Evolutionary conservation across 2,329 filamentous ascomycete genomes (phyloP).

Genomic region (Geosmithia flava): DNA sequence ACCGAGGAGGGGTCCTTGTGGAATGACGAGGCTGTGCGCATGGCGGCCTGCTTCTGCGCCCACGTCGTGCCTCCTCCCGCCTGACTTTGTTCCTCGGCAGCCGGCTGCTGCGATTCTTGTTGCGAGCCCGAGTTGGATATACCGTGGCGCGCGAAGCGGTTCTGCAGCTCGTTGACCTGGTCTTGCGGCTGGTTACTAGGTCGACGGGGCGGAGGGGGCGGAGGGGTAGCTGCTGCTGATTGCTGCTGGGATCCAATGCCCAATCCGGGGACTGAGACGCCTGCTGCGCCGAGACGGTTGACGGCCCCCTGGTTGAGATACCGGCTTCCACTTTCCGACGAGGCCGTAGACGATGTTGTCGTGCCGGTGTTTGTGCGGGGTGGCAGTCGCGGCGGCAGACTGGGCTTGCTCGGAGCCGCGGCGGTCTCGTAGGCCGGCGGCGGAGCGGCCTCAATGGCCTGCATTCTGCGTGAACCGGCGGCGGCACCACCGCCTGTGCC

Average conservation of each 20-base stretch:
- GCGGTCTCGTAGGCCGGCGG: conserved; percentile 16
- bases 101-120: background rate
- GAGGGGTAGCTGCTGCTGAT: conserved; percentile 10
- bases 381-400: conserved; percentile 57
- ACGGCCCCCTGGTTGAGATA: conserved; percentile 43
- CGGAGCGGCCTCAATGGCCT: conserved; percentile 7
- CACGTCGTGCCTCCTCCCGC: conserved; percentile 42
- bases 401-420: conserved; percentile 29
- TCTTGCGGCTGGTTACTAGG: conserved; percentile 1
- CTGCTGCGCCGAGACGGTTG: conserved; percentile 56
- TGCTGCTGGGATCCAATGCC: conserved; percentile 46
- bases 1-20: conserved; percentile 50
- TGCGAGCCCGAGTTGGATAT: background rate
- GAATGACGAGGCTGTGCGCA: conserved; percentile 47
- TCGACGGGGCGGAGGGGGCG: conserved; percentile 10
- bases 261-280: conserved; percentile 66
- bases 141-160: conserved; percentile 39
- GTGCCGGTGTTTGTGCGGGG: conserved; percentile 22
- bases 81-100: background rate
- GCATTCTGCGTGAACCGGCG: background rate
- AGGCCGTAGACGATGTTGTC: conserved; percentile 11
- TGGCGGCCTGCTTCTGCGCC: conserved; percentile 51
- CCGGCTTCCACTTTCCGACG: conserved; percentile 12
- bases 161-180: conserved; percentile 50
- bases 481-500: conserved; percentile 18